Evolutionary conservation across 805 yeast species (phyloP).

Genomic region (Candida golubevii): DNA sequence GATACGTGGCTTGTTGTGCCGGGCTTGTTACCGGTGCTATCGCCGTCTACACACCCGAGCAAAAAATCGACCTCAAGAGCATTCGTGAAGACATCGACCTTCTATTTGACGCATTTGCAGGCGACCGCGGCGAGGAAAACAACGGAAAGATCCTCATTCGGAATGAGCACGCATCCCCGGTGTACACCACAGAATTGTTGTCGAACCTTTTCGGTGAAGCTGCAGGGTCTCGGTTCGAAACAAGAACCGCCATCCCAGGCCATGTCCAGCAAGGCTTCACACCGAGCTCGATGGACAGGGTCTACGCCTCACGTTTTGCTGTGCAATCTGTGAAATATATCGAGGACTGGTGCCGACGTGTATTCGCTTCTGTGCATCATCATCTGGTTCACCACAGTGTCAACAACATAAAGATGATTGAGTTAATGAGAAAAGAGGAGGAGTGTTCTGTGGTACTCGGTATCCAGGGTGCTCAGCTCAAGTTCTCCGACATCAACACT

Average conservation of each 20-base stretch:
- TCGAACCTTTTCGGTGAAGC: conserved; percentile 82
- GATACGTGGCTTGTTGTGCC: conserved; percentile 84
- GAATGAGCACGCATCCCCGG: conserved; percentile 76
- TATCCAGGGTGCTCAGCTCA: conserved; percentile 60
- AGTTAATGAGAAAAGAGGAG: conserved; percentile 16
- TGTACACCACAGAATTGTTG: conserved; percentile 75
- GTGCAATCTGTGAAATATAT: conserved; percentile 85
- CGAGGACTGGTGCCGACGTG: conserved; percentile 40
- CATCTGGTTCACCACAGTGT: conserved; percentile 16
- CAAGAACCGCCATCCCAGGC: conserved; percentile 95
- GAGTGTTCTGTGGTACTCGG: conserved; percentile 58
- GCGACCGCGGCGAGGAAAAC: conserved; percentile 73
- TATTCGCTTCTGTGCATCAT: conserved; percentile 15
- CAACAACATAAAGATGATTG: conserved; percentile 19
- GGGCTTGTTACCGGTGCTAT: conserved; percentile 88
- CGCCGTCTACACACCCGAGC: conserved; percentile 87
- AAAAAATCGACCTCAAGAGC: conserved; percentile 53
- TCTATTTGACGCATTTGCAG: conserved; percentile 61
- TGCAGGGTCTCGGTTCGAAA: conserved; percentile 72
- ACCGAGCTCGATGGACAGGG: conserved; percentile 93
- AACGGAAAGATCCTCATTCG: conserved; percentile 85
- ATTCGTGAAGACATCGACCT: conserved; percentile 28
- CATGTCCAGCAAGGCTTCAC: conserved; percentile 97
- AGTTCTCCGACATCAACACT: conserved; percentile 51
- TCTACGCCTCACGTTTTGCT: conserved; percentile 84